Percentiles rank a stretch among this genome's conserved stretches.
These are phyloP conservation scores for Plasmodium malariae DNA, from an alignment of 169 alveolate genomes.

Conservation along the genomic window DNA sequence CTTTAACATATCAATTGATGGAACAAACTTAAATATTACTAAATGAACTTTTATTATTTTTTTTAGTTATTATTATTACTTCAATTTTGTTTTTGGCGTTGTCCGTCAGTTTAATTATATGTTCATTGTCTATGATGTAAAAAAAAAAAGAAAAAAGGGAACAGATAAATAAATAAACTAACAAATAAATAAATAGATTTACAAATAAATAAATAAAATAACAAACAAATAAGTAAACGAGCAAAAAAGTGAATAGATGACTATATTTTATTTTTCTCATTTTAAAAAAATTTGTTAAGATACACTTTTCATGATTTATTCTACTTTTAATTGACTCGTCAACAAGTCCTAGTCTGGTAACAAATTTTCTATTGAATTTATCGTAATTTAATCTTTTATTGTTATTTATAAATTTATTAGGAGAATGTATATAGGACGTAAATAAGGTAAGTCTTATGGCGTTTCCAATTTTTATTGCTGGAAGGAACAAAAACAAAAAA, in stretches of 20 bases:
- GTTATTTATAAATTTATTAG: neutral
- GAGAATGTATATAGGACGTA: conserved; percentile 18
- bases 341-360: conserved; percentile 28
- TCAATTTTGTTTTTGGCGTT: conserved; percentile 57
- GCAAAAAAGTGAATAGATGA: neutral
- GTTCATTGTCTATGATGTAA: conserved; percentile 60
- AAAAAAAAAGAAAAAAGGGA: neutral
- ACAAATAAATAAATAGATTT: neutral
- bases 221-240: neutral
- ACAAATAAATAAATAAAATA: neutral
- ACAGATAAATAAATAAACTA: neutral
- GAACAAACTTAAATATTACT: neutral
- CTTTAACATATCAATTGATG: neutral
- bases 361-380: neutral
- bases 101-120: conserved; percentile 66
- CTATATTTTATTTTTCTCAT: neutral
- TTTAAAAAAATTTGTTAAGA: neutral
- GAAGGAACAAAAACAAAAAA: conserved; percentile 26
- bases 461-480: conserved; percentile 8
- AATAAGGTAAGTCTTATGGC: neutral
- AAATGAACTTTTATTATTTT: neutral
- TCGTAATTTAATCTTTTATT: neutral
- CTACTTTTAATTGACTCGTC: conserved; percentile 74
- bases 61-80: conserved; percentile 21
- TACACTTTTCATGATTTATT: neutral